Evolutionary conservation across 2,329 filamentous ascomycete genomes (phyloP).

Genomic region (Beauveria sp.): DNA sequence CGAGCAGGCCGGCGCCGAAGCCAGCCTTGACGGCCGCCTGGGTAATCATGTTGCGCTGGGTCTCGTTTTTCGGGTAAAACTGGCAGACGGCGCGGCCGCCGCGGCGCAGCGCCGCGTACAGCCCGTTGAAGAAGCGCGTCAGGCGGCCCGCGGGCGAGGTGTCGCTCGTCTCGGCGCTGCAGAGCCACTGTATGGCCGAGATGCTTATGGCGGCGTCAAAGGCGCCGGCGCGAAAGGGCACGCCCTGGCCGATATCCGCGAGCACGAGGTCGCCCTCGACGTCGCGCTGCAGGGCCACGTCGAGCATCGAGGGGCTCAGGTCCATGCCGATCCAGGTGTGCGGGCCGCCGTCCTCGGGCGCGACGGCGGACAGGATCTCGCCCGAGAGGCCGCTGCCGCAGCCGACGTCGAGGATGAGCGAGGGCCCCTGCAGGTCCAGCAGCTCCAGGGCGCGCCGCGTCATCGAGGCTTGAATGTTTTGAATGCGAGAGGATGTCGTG

Average conservation of each 20-base stretch:
- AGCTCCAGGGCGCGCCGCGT: slow-evolving; percentile 88
- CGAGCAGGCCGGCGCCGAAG: slow-evolving; percentile 88
- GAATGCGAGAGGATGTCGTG: slow-evolving; percentile 90
- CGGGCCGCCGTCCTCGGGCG: slow-evolving; percentile 65
- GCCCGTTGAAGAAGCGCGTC: slow-evolving; percentile 80
- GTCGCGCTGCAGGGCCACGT: slow-evolving; percentile 82
- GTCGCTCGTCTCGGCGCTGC: slow-evolving; percentile 85
- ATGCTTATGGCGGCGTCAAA: slow-evolving; percentile 97
- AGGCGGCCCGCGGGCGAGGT: slow-evolving; percentile 73
- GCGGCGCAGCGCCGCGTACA: slow-evolving; percentile 76
- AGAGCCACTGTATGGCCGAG: slow-evolving; percentile 95
- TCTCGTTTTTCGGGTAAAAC: slow-evolving; percentile 95
- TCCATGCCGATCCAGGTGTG: slow-evolving; percentile 99
- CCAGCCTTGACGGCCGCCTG: slow-evolving; percentile 85
- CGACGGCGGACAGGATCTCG: slow-evolving; percentile 76
- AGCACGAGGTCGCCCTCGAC: slow-evolving; percentile 91
- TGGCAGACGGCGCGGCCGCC: slow-evolving; percentile 91
- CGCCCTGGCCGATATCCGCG: slow-evolving; percentile 89
- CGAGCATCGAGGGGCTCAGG: slow-evolving; percentile 92
- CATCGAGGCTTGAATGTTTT: slow-evolving; percentile 92
- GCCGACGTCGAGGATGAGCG: slow-evolving; percentile 90
- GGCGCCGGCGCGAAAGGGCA: slow-evolving; percentile 83
- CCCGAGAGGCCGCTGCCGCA: slow-evolving; percentile 92
- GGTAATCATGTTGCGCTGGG: slow-evolving; percentile 86
- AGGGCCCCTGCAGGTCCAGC: slow-evolving; percentile 70